Conservation (phyloP, 2,329 filamentous ascomycete genomes). For the Fusarium sororula region DNA sequence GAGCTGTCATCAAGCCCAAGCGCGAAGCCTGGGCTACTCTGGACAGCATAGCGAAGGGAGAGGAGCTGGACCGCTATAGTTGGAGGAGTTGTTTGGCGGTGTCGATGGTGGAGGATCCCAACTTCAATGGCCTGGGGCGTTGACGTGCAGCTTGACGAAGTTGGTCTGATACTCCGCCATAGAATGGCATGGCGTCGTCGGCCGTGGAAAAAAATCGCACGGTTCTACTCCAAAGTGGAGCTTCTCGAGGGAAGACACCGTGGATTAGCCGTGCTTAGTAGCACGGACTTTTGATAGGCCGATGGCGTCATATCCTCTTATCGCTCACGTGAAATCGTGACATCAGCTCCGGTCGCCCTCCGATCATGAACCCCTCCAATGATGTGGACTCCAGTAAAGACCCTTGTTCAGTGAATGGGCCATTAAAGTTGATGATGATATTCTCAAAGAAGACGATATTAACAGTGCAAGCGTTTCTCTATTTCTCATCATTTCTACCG, state of each 20-base stretch:
- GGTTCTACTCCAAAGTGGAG: slow-evolving; percentile 20
- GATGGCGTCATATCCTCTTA: slow-evolving; percentile 33
- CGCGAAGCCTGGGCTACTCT: slow-evolving; percentile 47
- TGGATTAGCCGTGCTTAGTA: slow-evolving; percentile 30
- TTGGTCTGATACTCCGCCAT: slow-evolving; percentile 44
- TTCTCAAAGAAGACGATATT: neutral
- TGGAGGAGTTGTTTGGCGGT: neutral
- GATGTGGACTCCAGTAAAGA: neutral
- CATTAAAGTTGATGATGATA: neutral
- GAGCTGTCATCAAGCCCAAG: slow-evolving; percentile 46
- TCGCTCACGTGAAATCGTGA: neutral
- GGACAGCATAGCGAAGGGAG: slow-evolving; percentile 51
- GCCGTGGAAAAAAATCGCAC: slow-evolving; percentile 42
- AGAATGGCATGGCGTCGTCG: slow-evolving; percentile 38
- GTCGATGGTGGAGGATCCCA: slow-evolving; percentile 26
- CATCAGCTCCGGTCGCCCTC: slow-evolving; percentile 10
- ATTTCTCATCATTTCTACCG: neutral
- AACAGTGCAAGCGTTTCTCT: neutral
- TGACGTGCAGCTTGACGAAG: slow-evolving; percentile 30
- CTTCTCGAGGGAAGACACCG: neutral
- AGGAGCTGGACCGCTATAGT: neutral
- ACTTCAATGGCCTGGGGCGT: slow-evolving; percentile 31
- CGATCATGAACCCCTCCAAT: slow-evolving; percentile 18
- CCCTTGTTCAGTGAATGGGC: neutral
- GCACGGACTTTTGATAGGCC: slow-evolving; percentile 34